A percentile compares a stretch with the other conserved stretches of the same genome.
These are phyloP conservation scores for Dryas integrifolia DNA, from an alignment of 331 rosid genomes.

Conservation along the genomic window DNA sequence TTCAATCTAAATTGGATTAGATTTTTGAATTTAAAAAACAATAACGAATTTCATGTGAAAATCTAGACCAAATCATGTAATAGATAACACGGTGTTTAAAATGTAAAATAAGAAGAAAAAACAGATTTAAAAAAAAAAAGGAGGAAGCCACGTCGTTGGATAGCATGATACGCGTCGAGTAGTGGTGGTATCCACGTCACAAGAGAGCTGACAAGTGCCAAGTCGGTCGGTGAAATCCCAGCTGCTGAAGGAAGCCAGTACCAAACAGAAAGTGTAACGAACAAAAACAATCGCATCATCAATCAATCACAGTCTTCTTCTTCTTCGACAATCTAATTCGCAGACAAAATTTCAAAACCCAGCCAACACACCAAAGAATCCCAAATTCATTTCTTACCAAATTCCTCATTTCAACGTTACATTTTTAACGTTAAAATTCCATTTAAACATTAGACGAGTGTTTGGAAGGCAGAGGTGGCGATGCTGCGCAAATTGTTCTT, in stretches of 20 bases:
- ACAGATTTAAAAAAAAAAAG: neutral
- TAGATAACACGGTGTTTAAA: neutral
- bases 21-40: too few relatives aligned
- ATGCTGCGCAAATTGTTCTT: constrained; percentile 85
- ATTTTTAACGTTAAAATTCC: neutral
- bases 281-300: neutral
- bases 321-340: neutral
- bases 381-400: neutral
- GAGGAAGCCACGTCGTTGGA: neutral
- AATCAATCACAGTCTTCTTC: neutral
- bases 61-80: too few relatives aligned
- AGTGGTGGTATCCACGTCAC: constrained; percentile 33
- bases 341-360: neutral
- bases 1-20: too few relatives aligned
- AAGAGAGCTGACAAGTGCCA: constrained; percentile 22
- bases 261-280: neutral
- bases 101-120: neutral
- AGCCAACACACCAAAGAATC: neutral
- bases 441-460: constrained; percentile 20
- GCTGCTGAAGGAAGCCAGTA: constrained; percentile 12
- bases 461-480: constrained; percentile 41
- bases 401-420: neutral
- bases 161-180: constrained; percentile 16
- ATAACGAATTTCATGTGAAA: too few relatives aligned
- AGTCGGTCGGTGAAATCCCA: constrained; percentile 44